Conservation (phyloP, 768 basidiomycete genomes). For the Heimioporus sp. region DNA sequence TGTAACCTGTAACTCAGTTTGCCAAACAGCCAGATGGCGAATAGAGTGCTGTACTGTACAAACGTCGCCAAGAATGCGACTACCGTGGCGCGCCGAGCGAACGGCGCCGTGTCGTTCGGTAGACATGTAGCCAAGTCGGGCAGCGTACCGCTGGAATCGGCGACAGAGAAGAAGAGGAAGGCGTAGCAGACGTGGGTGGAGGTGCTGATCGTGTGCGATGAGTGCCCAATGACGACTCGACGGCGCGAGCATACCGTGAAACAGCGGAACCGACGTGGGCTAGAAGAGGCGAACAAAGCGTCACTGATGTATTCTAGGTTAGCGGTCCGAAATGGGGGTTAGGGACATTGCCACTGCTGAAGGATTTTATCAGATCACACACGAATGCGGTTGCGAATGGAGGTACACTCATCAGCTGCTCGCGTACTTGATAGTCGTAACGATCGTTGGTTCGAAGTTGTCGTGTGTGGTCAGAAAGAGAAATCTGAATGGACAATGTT, state of each 20-base stretch:
- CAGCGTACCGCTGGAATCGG: slow-evolving; percentile 48
- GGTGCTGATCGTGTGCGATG: slow-evolving; percentile 7
- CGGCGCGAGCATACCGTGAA: not conserved
- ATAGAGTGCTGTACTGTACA: slow-evolving; percentile 57
- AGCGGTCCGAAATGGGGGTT: slow-evolving; percentile 53
- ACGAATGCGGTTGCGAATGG: slow-evolving; percentile 50
- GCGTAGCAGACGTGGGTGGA: slow-evolving; percentile 48
- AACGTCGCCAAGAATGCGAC: slow-evolving; percentile 54
- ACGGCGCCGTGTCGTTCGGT: slow-evolving; percentile 59
- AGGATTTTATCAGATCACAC: not conserved
- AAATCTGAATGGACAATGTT: slow-evolving; percentile 18
- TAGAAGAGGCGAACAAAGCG: slow-evolving; percentile 43
- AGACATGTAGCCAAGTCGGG: slow-evolving; percentile 57
- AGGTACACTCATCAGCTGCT: slow-evolving; percentile 56
- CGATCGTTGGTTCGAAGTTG: slow-evolving; percentile 74
- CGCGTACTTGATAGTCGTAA: slow-evolving; percentile 57
- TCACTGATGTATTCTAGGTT: slow-evolving; percentile 48
- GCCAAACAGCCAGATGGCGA: slow-evolving; percentile 61
- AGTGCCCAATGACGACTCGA: not conserved
- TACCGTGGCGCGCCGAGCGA: slow-evolving; percentile 54
- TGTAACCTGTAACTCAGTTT: too few species aligned
- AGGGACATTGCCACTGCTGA: slow-evolving; percentile 40
- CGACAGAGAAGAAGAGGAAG: slow-evolving; percentile 54
- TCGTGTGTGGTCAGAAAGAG: slow-evolving; percentile 30
- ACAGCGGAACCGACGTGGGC: slow-evolving; percentile 30